Evolutionary conservation across 2,329 filamentous ascomycete genomes (phyloP).

Genomic region (Elsinoe necatrix): DNA sequence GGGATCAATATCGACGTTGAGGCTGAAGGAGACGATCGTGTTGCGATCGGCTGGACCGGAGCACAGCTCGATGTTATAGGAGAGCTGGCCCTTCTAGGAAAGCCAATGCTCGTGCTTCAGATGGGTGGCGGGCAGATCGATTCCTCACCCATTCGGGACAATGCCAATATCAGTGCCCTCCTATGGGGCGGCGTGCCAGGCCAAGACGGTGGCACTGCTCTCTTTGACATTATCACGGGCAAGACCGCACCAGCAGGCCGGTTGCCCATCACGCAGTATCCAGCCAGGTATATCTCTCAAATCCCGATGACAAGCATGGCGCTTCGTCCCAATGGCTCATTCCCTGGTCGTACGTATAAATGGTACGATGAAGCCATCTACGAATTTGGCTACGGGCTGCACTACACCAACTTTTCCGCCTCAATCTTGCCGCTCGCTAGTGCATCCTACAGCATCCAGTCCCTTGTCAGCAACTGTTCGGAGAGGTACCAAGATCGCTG

Average conservation of each 20-base stretch:
- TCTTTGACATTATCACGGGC: slow-evolving; percentile 48
- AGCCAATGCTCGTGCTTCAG: slow-evolving; percentile 46
- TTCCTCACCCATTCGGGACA: slow-evolving; percentile 40
- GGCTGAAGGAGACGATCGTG: slow-evolving; percentile 45
- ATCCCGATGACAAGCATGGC: slow-evolving; percentile 50
- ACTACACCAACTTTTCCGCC: slow-evolving; percentile 48
- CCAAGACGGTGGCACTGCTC: slow-evolving; percentile 49
- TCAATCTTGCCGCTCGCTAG: slow-evolving; percentile 16
- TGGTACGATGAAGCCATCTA: slow-evolving; percentile 48
- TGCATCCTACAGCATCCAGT: slow-evolving; percentile 29
- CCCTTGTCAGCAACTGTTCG: slow-evolving; percentile 31
- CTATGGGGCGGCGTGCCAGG: slow-evolving; percentile 54
- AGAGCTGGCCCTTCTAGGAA: slow-evolving; percentile 38
- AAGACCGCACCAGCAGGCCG: slow-evolving; percentile 44
- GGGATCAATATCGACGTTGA: slow-evolving; percentile 49
- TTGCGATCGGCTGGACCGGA: slow-evolving; percentile 44
- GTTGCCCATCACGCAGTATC: slow-evolving; percentile 50
- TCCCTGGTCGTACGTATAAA: slow-evolving; percentile 50
- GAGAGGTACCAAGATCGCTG: slow-evolving; percentile 36
- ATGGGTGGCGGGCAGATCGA: slow-evolving; percentile 48
- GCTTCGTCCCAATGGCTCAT: slow-evolving; percentile 39
- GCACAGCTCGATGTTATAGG: slow-evolving; percentile 45
- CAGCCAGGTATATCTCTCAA: slow-evolving; percentile 41
- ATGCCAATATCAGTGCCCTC: slow-evolving; percentile 43
- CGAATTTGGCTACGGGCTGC: slow-evolving; percentile 49